Conservation (phyloP, 495 filamentous ascomycete genomes). For the Neurospora hispaniola region DNA sequence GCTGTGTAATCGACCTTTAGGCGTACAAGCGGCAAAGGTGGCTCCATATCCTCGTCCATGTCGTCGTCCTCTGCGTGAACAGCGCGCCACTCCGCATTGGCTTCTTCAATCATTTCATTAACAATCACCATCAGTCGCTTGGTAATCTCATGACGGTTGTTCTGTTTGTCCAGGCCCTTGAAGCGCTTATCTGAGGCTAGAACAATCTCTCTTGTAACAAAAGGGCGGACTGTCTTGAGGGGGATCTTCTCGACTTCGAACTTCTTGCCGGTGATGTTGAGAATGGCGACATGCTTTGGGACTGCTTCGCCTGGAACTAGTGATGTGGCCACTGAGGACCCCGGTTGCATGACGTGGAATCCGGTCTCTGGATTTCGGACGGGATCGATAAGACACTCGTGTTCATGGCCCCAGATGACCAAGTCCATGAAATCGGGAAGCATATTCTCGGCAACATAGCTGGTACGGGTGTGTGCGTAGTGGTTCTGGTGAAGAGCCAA, state of each 20-base stretch:
- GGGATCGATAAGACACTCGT: slow-evolving; percentile 89
- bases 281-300: slow-evolving; percentile 77
- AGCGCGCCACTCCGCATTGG: slow-evolving; percentile 67
- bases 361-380: slow-evolving; percentile 69
- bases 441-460: slow-evolving; percentile 89
- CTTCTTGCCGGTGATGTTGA: slow-evolving; percentile 72
- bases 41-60: slow-evolving; percentile 47
- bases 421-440: slow-evolving; percentile 87
- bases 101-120: slow-evolving; percentile 76
- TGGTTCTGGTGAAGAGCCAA: slow-evolving; percentile 97
- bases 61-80: slow-evolving; percentile 45
- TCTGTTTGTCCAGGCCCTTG: slow-evolving; percentile 63
- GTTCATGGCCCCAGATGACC: slow-evolving; percentile 94
- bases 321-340: slow-evolving; percentile 91
- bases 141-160: slow-evolving; percentile 73
- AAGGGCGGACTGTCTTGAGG: slow-evolving; percentile 82
- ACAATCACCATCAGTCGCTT: slow-evolving; percentile 65
- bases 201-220: slow-evolving; percentile 74
- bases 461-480: slow-evolving; percentile 76
- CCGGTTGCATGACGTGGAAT: slow-evolving; percentile 95
- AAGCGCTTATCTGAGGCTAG: slow-evolving; percentile 67
- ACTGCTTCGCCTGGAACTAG: slow-evolving; percentile 84
- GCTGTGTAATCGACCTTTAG: slow-evolving; percentile 86
- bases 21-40: slow-evolving; percentile 74
- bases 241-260: slow-evolving; percentile 75